Base-by-base conservation (phyloP, 768 basidiomycete species). In the Auricularia cornea region DNA sequence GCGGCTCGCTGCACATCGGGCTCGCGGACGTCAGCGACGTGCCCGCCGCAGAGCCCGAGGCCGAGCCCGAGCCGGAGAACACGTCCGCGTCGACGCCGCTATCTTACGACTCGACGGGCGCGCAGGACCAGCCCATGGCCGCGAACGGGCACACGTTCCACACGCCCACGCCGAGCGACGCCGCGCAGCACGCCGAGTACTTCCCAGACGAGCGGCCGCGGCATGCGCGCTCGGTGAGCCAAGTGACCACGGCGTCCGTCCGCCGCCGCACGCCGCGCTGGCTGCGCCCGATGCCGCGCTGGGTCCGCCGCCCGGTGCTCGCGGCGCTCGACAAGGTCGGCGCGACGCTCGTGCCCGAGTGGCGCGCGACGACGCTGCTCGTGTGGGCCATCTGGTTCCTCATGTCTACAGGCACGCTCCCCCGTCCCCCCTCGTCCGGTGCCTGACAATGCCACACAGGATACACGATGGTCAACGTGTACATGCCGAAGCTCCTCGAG, bases 401-500 rank as follows among this genome's bases (percentile, higher is more conserved):
- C 1, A 89, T 92, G 84, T 81, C 88, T 0, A 79, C 93, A 20
- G 93, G 91, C 88, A 65, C 60, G 86, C 69, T 52, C 10, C 8
- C 10, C n/a, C 16, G 6, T 10, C 28, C 18, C 16, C 23, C 3
- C 41, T 41, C 20, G n/a, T 54, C 26, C n/a, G 40, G n/a, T n/a
- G n/a, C n/a, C 16, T 2, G 33, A n/a, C 35, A 10, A 8, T 14
- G 35, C n/a, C 1, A 51, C 62, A 26, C 63, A 90, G 89, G 85
- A 0, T 93, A 86, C 69, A 94, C 91, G 2, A 93, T 96, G 87
- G 95, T 96, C 74, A 96, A 95, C 70, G 91, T 94, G 30, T 96
- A 84, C 70, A 80, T 94, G 23, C 94, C 94, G 0, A 95, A 92
- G 70, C 77, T 94, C 12, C 75, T 96, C 40, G 94, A 96, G 75